These are phyloP conservation scores for Physcomitrium patens DNA, from an alignment of 225 moss, liverwort and hornwort genomes.

Conservation along the genomic window DNA sequence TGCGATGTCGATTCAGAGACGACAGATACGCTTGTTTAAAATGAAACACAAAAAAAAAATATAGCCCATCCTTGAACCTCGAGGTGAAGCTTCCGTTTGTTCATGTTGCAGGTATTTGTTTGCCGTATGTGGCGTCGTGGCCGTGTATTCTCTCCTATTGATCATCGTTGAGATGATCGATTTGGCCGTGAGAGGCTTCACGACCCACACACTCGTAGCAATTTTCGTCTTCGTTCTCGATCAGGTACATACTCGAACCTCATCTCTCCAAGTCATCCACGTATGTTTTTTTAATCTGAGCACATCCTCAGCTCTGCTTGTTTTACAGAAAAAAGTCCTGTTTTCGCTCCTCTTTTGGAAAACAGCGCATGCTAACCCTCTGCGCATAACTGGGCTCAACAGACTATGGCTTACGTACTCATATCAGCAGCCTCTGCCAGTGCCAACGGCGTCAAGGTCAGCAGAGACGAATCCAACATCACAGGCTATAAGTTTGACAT, in stretches of 20 bases:
- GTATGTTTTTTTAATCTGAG: too few species aligned
- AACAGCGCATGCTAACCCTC: background rate
- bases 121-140: conserved; percentile 19
- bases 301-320: too few species aligned
- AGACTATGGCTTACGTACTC: conserved; percentile 41
- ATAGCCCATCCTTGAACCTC: too few species aligned
- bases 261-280: background rate
- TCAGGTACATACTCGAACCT: conserved; percentile 29
- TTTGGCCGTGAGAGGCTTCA: background rate
- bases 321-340: too few species aligned
- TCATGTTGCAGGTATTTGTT: conserved; percentile 36
- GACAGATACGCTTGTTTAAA: too few species aligned
- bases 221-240: conserved; percentile 25
- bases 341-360: background rate
- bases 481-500: background rate
- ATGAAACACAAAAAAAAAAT: too few species aligned
- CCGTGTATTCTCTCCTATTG: conserved; percentile 29
- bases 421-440: conserved; percentile 33
- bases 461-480: background rate
- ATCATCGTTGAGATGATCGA: background rate
- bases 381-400: background rate
- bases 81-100: background rate
- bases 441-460: conserved; percentile 26
- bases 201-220: conserved; percentile 1
- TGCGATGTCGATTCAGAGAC: too few species aligned